Evolutionary conservation across 2,329 filamentous ascomycete genomes (phyloP).

Genomic region (Stromatinia cepivora): DNA sequence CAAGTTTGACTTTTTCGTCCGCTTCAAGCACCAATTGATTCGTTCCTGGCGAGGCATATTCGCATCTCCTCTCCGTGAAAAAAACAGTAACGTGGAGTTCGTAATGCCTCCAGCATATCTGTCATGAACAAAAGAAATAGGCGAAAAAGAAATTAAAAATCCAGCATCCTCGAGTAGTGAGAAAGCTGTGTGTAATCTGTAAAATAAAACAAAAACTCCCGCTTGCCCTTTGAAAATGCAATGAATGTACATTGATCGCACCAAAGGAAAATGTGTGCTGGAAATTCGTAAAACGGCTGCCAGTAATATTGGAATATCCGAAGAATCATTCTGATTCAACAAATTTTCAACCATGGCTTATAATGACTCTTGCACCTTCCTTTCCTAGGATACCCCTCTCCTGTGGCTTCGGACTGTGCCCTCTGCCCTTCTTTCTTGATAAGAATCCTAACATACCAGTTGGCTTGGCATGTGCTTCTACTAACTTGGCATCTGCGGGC

Average conservation of each 20-base stretch:
- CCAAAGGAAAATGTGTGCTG: background rate
- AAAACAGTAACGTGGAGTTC: slow-evolving; percentile 10
- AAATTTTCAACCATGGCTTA: slow-evolving; percentile 48
- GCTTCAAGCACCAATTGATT: background rate
- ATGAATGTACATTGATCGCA: slow-evolving; percentile 18
- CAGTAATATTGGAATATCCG: background rate
- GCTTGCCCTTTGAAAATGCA: slow-evolving; percentile 17
- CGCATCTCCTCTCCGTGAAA: background rate
- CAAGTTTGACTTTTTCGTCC: background rate
- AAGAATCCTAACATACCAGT: slow-evolving; percentile 89
- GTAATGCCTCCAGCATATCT: slow-evolving; percentile 14
- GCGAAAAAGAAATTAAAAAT: slow-evolving; percentile 11
- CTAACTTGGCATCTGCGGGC: slow-evolving; percentile 62
- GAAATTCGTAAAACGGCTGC: background rate
- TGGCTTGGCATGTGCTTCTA: slow-evolving; percentile 54
- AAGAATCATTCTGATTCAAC: slow-evolving; percentile 4
- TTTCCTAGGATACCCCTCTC: slow-evolving; percentile 93
- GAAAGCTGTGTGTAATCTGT: background rate
- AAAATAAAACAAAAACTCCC: slow-evolving; percentile 15
- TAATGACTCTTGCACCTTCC: slow-evolving; percentile 83
- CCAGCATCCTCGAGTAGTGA: slow-evolving; percentile 9
- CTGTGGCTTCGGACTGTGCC: slow-evolving; percentile 90
- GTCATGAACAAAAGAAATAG: slow-evolving; percentile 17
- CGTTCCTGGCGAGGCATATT: background rate
- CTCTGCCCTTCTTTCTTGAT: slow-evolving; percentile 83